Conservation (phyloP, 768 basidiomycete species). For the Mycena pura region DNA sequence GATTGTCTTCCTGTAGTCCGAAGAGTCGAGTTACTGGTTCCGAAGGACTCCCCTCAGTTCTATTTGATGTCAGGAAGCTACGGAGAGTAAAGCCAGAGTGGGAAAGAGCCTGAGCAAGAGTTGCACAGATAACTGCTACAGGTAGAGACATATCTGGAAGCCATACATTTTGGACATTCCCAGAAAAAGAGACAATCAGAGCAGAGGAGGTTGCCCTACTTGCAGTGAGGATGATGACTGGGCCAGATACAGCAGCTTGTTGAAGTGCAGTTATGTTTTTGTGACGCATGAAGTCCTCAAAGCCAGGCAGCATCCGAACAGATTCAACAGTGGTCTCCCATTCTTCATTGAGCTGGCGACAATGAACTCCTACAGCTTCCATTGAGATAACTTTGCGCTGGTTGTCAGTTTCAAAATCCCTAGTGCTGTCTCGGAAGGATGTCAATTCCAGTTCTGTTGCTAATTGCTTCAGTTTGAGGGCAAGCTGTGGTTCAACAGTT, state of each 20-base stretch:
- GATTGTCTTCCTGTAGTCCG: neutral
- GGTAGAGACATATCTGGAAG: neutral
- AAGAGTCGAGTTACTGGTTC: neutral
- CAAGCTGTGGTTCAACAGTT: neutral
- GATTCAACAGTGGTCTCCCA: conserved; percentile 24
- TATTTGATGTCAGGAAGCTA: neutral
- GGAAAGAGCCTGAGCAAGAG: neutral
- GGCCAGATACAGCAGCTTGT: conserved; percentile 5
- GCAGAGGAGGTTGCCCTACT: conserved; percentile 16
- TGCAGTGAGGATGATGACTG: conserved; percentile 22
- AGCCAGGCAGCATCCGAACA: conserved; percentile 24
- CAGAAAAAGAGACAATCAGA: conserved; percentile 1
- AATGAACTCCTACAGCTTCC: conserved; percentile 26
- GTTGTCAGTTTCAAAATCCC: neutral
- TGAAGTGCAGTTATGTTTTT: neutral
- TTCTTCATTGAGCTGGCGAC: conserved; percentile 26
- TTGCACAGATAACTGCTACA: neutral
- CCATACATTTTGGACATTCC: neutral
- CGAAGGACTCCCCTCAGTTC: no score
- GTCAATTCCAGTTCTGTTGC: conserved; percentile 1
- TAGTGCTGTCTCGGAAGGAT: conserved; percentile 22
- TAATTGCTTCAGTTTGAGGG: neutral
- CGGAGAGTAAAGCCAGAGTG: neutral
- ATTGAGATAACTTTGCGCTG: conserved; percentile 19
- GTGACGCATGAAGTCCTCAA: conserved; percentile 32